phyloP scores from a whole-genome alignment of 2,329 filamentous ascomycete genomes.

The Paecilomyces dactylethromorphus region DNA sequence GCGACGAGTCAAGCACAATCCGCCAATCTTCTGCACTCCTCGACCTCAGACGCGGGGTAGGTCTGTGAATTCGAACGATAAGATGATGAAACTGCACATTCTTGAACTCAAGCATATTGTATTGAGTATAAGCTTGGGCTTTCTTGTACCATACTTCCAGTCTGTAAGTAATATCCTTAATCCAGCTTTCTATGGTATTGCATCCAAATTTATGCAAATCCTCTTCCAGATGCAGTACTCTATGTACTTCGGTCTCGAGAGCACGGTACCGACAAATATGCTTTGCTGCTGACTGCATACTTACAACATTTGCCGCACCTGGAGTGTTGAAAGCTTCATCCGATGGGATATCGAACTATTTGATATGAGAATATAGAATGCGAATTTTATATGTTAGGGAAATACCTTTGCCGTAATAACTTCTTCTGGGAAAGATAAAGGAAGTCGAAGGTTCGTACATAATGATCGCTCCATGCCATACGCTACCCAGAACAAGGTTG shows the following conservation, averaged over 20 bases:
- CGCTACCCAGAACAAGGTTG: slow-evolving; percentile 3
- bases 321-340: neutral
- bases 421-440: slow-evolving; percentile 4
- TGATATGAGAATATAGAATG: neutral
- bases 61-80: slow-evolving; percentile 1
- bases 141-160: slow-evolving; percentile 8
- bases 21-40: neutral
- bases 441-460: slow-evolving; percentile 3
- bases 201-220: neutral
- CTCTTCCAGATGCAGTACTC: slow-evolving; percentile 9
- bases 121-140: slow-evolving; percentile 6
- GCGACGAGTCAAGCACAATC: slow-evolving; percentile 1
- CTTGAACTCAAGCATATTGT: slow-evolving; percentile 11
- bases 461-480: slow-evolving; percentile 6
- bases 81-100: slow-evolving; percentile 12
- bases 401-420: neutral
- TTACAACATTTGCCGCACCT: neutral
- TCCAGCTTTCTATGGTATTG: slow-evolving; percentile 3
- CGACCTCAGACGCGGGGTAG: neutral
- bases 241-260: slow-evolving; percentile 9
- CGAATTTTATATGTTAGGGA: neutral
- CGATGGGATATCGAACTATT: neutral
- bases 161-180: slow-evolving; percentile 5
- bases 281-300: slow-evolving; percentile 7
- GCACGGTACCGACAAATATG: slow-evolving; percentile 9